Percentiles rank a stretch among this genome's conserved stretches.
Conservation (phyloP, 805 yeast genomes). For the Maudiozyma saulgeensis region DNA sequence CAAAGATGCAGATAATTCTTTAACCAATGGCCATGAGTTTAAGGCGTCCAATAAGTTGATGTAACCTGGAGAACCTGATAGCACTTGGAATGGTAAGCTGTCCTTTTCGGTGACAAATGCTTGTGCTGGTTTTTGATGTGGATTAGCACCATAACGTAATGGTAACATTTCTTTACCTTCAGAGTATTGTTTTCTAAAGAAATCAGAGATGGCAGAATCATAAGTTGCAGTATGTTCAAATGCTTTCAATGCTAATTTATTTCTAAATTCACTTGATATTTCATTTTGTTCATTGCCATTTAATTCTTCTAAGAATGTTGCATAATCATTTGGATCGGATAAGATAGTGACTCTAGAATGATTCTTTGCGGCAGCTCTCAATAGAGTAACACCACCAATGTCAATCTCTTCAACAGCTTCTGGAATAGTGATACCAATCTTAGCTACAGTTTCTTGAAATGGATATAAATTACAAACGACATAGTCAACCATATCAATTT, state of each 20-base stretch:
- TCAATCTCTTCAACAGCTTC: constrained; percentile 98
- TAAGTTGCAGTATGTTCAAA: constrained; percentile 97
- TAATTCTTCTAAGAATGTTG: constrained; percentile 75
- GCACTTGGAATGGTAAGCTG: constrained; percentile 82
- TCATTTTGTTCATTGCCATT: constrained; percentile 44
- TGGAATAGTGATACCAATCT: constrained; percentile 85
- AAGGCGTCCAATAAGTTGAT: constrained; percentile 91
- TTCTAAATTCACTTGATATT: constrained; percentile 61
- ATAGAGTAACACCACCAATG: constrained; percentile 92
- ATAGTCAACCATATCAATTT: constrained; percentile 88
- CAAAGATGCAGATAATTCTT: constrained; percentile 87
- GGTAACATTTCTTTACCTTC: constrained; percentile 84
- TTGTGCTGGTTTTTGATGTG: constrained; percentile 98
- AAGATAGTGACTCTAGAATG: constrained; percentile 91
- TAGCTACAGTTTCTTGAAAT: constrained; percentile 91
- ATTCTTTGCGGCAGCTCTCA: constrained; percentile 98
- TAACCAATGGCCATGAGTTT: constrained; percentile 97
- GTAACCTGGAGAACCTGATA: constrained; percentile 95
- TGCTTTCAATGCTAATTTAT: constrained; percentile 85
- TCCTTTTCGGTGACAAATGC: constrained; percentile 81
- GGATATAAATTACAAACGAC: constrained; percentile 98
- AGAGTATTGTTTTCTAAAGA: constrained; percentile 92
- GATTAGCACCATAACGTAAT: constrained; percentile 96
- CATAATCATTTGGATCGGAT: constrained; percentile 88
- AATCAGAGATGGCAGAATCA: constrained; percentile 90